Evolutionary conservation across 805 yeast species (phyloP).

Genomic region (Vanderwaltozyma yarrowii): DNA sequence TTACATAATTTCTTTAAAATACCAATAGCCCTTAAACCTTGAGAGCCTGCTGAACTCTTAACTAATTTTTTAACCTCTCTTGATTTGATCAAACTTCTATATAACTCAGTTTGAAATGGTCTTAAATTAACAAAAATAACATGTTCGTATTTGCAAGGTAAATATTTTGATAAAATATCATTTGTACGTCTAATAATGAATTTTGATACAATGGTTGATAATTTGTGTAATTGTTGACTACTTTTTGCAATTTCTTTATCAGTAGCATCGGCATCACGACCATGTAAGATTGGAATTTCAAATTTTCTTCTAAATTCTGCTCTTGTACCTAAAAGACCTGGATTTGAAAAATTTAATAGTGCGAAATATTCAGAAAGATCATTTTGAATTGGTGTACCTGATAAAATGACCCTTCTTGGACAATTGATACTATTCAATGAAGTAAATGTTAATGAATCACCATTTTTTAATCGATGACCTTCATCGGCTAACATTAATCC

Average conservation of each 20-base stretch:
- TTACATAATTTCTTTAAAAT: slow-evolving; percentile 82
- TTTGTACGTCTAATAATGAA: slow-evolving; percentile 93
- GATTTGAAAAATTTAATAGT: slow-evolving; percentile 82
- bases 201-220: slow-evolving; percentile 69
- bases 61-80: slow-evolving; percentile 60
- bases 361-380: slow-evolving; percentile 92
- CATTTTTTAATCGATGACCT: slow-evolving; percentile 77
- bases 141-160: slow-evolving; percentile 94
- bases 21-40: slow-evolving; percentile 85
- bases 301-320: slow-evolving; percentile 74
- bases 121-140: slow-evolving; percentile 85
- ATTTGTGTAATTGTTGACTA: slow-evolving; percentile 54
- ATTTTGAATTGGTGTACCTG: slow-evolving; percentile 96
- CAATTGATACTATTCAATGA: slow-evolving; percentile 78
- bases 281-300: slow-evolving; percentile 68
- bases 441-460: slow-evolving; percentile 84
- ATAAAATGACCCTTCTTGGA: slow-evolving; percentile 78
- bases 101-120: slow-evolving; percentile 63
- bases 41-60: slow-evolving; percentile 27
- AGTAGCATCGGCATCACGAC: slow-evolving; percentile 83
- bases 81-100: slow-evolving; percentile 65
- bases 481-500: slow-evolving; percentile 84
- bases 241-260: slow-evolving; percentile 68
- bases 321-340: slow-evolving; percentile 82
- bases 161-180: slow-evolving; percentile 84